These are phyloP conservation scores for Ormosia emarginata DNA, from an alignment of 306 rosid species.

Conservation along the genomic window DNA sequence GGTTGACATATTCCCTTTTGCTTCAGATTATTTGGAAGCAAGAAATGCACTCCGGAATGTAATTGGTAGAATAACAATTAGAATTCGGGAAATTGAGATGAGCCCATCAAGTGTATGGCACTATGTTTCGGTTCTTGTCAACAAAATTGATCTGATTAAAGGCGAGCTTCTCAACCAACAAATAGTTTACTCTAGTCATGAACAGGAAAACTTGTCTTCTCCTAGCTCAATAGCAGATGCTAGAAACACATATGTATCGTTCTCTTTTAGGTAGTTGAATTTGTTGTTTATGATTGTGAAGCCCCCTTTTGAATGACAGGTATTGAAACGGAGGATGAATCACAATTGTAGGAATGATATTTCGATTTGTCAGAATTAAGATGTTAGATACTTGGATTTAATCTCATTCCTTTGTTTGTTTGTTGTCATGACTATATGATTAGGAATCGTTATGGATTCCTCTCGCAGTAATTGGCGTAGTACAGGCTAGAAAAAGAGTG, in stretches of 20 bases:
- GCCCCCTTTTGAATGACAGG: not conserved
- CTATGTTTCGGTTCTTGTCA: too few relatives aligned
- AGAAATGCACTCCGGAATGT: too few relatives aligned
- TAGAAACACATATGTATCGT: too few relatives aligned
- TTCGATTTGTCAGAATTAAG: not conserved
- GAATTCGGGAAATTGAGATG: slow-evolving; percentile 55
- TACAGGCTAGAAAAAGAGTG: not conserved
- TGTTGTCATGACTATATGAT: not conserved
- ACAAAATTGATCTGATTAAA: slow-evolving; percentile 70
- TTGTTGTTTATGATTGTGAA: too few relatives aligned
- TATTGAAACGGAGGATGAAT: not conserved
- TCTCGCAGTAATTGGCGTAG: not conserved
- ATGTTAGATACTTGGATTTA: not conserved
- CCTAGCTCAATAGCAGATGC: too few relatives aligned
- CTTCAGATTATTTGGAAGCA: too few relatives aligned
- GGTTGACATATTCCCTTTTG: too few relatives aligned
- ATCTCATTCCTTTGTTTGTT: not conserved
- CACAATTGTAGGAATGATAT: not conserved
- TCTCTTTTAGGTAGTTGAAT: too few relatives aligned
- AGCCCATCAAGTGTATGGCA: slow-evolving; percentile 44
- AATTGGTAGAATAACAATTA: slow-evolving; percentile 60
- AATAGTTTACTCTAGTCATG: too few relatives aligned
- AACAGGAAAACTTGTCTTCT: too few relatives aligned
- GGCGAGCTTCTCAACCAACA: slow-evolving; percentile 73
- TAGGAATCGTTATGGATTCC: not conserved